Conservation (phyloP, 2,329 filamentous ascomycete genomes). For the Aspergillus glaucus region DNA sequence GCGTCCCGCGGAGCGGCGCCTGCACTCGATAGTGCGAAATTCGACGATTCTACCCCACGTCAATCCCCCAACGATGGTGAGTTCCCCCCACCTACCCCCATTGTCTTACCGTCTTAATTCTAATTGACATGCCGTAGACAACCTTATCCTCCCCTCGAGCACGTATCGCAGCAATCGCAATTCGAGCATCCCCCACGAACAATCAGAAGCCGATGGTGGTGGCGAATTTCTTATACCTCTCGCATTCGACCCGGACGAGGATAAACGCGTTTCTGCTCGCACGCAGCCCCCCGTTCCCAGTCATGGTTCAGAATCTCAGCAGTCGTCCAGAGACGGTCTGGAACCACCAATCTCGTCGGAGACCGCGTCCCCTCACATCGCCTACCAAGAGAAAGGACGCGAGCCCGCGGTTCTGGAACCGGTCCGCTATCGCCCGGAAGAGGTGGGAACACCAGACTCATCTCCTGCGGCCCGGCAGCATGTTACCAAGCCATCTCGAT, state of each 20-base stretch:
- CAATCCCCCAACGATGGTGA: constrained; percentile 28
- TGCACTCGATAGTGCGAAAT: constrained; percentile 18
- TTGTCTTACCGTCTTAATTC: not conserved
- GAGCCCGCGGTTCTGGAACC: constrained; percentile 48
- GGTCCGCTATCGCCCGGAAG: constrained; percentile 24
- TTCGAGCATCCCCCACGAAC: constrained; percentile 57
- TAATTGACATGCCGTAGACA: constrained; percentile 37
- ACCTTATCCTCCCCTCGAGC: constrained; percentile 64
- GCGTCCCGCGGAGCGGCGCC: constrained; percentile 14
- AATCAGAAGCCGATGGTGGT: constrained; percentile 41
- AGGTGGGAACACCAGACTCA: constrained; percentile 20
- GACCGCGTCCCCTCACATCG: constrained; percentile 74
- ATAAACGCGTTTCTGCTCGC: constrained; percentile 46
- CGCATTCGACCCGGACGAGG: constrained; percentile 64
- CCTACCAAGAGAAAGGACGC: constrained; percentile 78
- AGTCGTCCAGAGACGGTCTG: constrained; percentile 18
- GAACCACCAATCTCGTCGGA: constrained; percentile 31
- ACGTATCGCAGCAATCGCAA: constrained; percentile 74
- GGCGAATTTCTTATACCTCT: constrained; percentile 71
- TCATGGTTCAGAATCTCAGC: constrained; percentile 15
- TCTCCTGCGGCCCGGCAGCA: constrained; percentile 61
- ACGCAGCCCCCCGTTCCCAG: constrained; percentile 38
- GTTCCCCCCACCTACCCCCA: not conserved
- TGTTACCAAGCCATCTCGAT: constrained; percentile 58
- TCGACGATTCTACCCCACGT: constrained; percentile 19